Evolutionary conservation across 2,329 filamentous ascomycete species (phyloP), one percentile per base, ranked within the genome.

Genomic region (Myotisia sp.): DNA sequence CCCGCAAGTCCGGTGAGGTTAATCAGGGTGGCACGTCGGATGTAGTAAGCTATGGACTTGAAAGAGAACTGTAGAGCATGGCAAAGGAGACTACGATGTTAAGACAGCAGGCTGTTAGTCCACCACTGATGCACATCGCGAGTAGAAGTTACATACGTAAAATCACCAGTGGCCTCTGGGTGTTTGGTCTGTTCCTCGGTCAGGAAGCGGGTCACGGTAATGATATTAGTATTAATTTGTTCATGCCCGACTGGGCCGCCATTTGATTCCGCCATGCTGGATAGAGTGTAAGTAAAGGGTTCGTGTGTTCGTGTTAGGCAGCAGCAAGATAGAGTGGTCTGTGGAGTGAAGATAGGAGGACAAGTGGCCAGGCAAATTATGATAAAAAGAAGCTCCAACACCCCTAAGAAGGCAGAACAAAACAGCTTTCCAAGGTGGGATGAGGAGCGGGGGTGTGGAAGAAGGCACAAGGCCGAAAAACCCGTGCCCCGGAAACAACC

Each of bases 31-130:
- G 87, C 85, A 59, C 90, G 79, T 51, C 87, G 86, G 61, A 98
- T 98, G 69, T 94, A 98, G 71, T 95, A 93, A 50, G 90, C 84
- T 60, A 98, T 98, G 46, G 84, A 92, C 70, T 98, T 98, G 79
- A 98, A 98, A 45, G 90, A 87, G 69, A 95, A 98, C 62, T 95
- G 90, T 39, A 98, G 80, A 40, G 90, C 86, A 59, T 98, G 90
- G 70, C 85, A 94, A 40, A 98, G 75, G 34, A 98, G 73, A 51
- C 86, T 94, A 51, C 34, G 29, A 9, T 16, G 18, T 8, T 6
- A 9, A 3, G 12, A 21, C 10, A 32, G 29, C 12, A 22, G 7
- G 16, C 26, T 17, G 41, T 50, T 35, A 28, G 20, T 22, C 14
- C 17, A 2, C 12, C 18, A 6, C 6, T 20, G 16, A 35, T 7